Conservation (phyloP, 148 eudicot species). For the Pouteria glomerata region DNA sequence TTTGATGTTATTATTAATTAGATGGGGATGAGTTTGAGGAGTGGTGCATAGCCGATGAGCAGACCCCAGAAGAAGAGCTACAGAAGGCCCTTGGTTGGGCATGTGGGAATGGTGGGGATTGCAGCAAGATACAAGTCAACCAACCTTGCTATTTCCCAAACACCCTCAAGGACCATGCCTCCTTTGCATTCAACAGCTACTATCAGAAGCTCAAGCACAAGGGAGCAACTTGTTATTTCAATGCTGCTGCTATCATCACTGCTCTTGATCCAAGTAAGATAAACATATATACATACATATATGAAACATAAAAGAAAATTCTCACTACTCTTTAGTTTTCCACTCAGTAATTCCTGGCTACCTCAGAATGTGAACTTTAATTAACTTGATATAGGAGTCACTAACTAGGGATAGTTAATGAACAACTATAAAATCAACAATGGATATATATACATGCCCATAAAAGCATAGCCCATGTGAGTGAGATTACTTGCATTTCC, state of each 20-base stretch:
- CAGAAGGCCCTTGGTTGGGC: slow-evolving; percentile 63
- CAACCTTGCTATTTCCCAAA: slow-evolving; percentile 58
- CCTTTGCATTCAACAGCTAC: slow-evolving; percentile 81
- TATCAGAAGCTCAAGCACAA: slow-evolving; percentile 62
- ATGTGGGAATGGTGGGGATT: slow-evolving; percentile 68
- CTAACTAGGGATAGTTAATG: background rate
- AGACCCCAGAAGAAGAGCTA: slow-evolving; percentile 45
- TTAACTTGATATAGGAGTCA: no score
- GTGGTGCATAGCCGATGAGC: slow-evolving; percentile 77
- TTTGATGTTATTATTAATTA: slow-evolving; percentile 17
- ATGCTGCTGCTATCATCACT: slow-evolving; percentile 55
- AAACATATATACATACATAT: no score
- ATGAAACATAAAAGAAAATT: no score
- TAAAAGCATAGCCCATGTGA: background rate
- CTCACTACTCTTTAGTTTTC: no score
- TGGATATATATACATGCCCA: background rate
- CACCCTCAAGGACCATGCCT: slow-evolving; percentile 65
- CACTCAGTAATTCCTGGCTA: no score
- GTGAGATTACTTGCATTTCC: background rate
- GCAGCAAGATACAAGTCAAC: slow-evolving; percentile 39
- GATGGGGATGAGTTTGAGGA: slow-evolving; percentile 58
- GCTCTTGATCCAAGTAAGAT: slow-evolving; percentile 65
- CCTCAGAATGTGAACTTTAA: no score
- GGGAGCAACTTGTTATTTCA: slow-evolving; percentile 73
- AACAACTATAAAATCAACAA: no score